Evolutionary conservation across 2,329 filamentous ascomycete species (phyloP), one percentile per base, ranked within the genome.

Genomic region (Harringtonia aguacate): DNA sequence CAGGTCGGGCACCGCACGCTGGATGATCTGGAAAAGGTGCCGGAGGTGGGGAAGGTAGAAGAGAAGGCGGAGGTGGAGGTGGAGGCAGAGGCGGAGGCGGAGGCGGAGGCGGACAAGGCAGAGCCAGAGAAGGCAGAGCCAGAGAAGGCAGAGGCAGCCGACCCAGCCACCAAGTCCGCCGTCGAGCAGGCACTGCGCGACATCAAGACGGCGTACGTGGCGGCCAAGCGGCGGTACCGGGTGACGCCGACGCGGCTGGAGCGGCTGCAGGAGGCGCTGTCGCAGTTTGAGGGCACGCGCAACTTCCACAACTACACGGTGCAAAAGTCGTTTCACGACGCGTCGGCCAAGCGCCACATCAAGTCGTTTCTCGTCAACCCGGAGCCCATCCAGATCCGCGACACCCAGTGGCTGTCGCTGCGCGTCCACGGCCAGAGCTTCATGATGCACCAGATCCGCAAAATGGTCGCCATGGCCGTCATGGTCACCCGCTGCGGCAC

Each of bases 361-460:
- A 92, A 89, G 61, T 92, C 86, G 3, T 98, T 98, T 68, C 70
- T 82, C 31, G 82, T 87, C 46, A 84, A 87, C 60, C 67, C 69
- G 4, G 69, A 75, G 41, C 87, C 88, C 1, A 82, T 95, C 56
- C 78, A 88, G 57, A 94, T 94, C 62, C 79, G 86, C 61, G 81
- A 90, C 58, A 95, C 88, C 2, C 85, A 98, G 68, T 98, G 92
- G 92, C 72, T 98, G 5, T 92, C 84, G 36, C 72, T 97, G 52
- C 95, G 94, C 61, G 89, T 98, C 21, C 92, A 98, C 63, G 92
- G 92, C 0, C 92, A 98, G 64, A 90, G 84, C 58, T 98, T 98
- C 73, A 98, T 98, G 92, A 98, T 98, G 92, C 92, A 98, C 64
- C 92, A 98, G 67, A 98, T 98, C 63, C 83, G 92, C 57, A 98